Evolutionary conservation across 108 stramenopile species (phyloP).

Genomic region (Nitzschia inconspicua): DNA sequence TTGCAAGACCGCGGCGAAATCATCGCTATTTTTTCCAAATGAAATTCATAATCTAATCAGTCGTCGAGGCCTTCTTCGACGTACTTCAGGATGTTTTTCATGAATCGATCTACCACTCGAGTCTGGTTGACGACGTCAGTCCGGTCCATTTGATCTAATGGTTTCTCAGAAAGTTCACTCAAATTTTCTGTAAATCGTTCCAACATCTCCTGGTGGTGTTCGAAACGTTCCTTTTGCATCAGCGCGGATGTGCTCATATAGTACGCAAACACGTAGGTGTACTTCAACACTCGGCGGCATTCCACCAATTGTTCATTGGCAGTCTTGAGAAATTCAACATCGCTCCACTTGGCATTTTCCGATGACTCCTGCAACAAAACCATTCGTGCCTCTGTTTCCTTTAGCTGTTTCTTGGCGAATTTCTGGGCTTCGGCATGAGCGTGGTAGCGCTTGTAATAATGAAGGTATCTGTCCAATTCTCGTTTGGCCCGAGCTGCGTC

Average conservation of each 20-base stretch:
- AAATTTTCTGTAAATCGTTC: constrained; percentile 97
- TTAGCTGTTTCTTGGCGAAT: constrained; percentile 88
- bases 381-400: constrained; percentile 90
- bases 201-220: constrained; percentile 97
- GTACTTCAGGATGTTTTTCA: constrained; percentile 88
- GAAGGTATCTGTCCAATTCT: constrained; percentile 97
- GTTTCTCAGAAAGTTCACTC: constrained; percentile 81
- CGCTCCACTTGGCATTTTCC: constrained; percentile 86
- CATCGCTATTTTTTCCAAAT: too few species aligned
- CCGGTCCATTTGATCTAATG: constrained; percentile 87
- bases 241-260: constrained; percentile 54
- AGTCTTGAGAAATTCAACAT: constrained; percentile 96
- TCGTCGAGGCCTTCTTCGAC: constrained; percentile 88
- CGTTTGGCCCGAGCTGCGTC: constrained; percentile 87
- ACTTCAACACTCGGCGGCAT: constrained; percentile 97
- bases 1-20: too few species aligned
- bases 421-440: constrained; percentile 89
- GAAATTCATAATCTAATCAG: too few species aligned
- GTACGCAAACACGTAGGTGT: constrained; percentile 93
- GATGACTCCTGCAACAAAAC: constrained; percentile 84
- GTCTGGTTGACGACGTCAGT: constrained; percentile 95
- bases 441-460: constrained; percentile 98
- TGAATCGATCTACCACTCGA: constrained; percentile 90
- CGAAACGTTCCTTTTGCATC: constrained; percentile 91
- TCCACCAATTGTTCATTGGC: constrained; percentile 96